Conservation (phyloP, 1,139 yeast genomes). For the Pneumocystis canis region DNA sequence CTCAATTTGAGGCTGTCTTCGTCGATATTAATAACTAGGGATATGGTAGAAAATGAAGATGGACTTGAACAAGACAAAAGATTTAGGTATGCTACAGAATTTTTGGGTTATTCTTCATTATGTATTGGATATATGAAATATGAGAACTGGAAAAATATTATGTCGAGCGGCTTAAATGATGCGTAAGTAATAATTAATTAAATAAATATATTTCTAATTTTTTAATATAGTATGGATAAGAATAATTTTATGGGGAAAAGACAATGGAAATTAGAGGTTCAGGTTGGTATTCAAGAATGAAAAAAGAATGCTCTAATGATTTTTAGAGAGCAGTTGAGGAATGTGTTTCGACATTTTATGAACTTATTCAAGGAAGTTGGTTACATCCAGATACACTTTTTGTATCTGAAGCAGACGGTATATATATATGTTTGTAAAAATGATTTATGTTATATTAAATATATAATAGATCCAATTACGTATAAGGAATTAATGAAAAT, state of each 20-base stretch:
- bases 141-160: constrained; percentile 10
- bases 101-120: constrained; percentile 8
- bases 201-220: not conserved
- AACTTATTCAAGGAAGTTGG: constrained; percentile 8
- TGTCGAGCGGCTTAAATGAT: constrained; percentile 2
- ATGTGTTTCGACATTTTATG: constrained; percentile 2
- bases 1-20: constrained; percentile 7
- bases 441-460: not conserved
- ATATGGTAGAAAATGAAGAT: constrained; percentile 3
- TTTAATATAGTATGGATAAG: constrained; percentile 4
- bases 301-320: not conserved
- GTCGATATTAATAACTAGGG: constrained; percentile 3
- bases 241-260: constrained; percentile 6
- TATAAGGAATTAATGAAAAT: constrained; percentile 5
- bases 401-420: constrained; percentile 5
- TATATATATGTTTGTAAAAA: not conserved
- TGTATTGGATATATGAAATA: constrained; percentile 6
- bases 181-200: not conserved
- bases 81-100: constrained; percentile 10
- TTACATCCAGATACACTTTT: constrained; percentile 6
- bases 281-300: not conserved
- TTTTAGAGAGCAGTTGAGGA: constrained; percentile 2
- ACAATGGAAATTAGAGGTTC: constrained; percentile 9
- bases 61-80: constrained; percentile 3
- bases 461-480: not conserved